A percentile compares a stretch with the other conserved stretches of the same genome.
phyloP scores from a whole-genome alignment of 768 basidiomycete species.

The Paxillus rubicundulus region DNA sequence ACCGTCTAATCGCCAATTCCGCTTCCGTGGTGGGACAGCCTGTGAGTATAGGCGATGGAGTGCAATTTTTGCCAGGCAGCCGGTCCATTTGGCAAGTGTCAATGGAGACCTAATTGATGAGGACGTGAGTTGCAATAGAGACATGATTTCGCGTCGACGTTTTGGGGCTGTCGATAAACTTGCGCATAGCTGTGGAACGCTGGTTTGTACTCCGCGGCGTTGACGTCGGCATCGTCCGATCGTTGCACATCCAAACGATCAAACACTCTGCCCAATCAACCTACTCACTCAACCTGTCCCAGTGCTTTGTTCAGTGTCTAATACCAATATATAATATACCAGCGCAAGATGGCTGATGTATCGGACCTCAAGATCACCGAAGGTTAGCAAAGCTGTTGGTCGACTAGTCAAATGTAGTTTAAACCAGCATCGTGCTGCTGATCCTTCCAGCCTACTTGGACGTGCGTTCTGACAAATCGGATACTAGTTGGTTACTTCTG shows the following conservation, averaged over 20 bases:
- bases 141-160: not conserved
- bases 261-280: not conserved
- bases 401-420: constrained; percentile 7
- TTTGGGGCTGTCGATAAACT: not conserved
- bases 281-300: not conserved
- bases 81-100: not conserved
- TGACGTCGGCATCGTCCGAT: constrained; percentile 23
- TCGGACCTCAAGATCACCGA: constrained; percentile 68
- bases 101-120: not conserved
- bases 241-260: too few relatives aligned
- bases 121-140: not conserved
- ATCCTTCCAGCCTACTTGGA: constrained; percentile 73
- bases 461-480: constrained; percentile 80
- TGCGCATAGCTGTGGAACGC: not conserved
- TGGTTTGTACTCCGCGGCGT: constrained; percentile 18
- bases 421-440: constrained; percentile 26
- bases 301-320: not conserved
- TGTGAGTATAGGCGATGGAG: constrained; percentile 27
- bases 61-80: constrained; percentile 4
- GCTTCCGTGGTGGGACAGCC: constrained; percentile 18
- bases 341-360: constrained; percentile 68
- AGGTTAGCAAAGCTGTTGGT: constrained; percentile 45
- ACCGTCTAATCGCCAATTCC: constrained; percentile 30
- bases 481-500: constrained; percentile 86
- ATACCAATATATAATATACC: not conserved